Evolutionary conservation across 768 basidiomycete genomes (phyloP), one percentile per base, ranked within the genome.

Genomic region (Psilocybe sp.): DNA sequence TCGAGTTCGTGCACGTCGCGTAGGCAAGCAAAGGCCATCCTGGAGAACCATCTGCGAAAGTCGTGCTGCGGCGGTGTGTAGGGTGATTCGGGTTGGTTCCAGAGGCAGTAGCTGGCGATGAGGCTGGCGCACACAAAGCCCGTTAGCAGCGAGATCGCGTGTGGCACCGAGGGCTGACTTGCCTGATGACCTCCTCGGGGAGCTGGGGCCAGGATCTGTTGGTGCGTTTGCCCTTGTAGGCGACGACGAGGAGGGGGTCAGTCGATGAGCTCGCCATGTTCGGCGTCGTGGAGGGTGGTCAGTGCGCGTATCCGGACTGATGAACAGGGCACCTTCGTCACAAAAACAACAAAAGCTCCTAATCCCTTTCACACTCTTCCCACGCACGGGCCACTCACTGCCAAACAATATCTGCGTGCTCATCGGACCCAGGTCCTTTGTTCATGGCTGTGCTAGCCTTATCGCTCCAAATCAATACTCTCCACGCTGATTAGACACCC

Each of bases 1-100:
- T 87, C 84, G 16, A 87, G 61, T 10, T 81, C 77, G 18, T 69
- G 63, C 15, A 80, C 77, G 70, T 87, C 83, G 62, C 85, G 84
- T 56, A 88, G 64, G 40, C 75, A 71, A 10, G 75, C 73, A 63
- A 79, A 89, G 1, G 83, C 77, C 67, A 85, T 79, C 51, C 84
- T 71, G 9, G 75, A 73, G 39, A 79, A 77, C 86, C 85, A 88
- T 41, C 81, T 77, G 48, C 73, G 76, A 38, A 64, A 49, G n/a
- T 78, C 76, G 73, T 74, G 65, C 60, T 66, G 58, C 57, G 69
- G 67, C 2, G 85, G 85, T 55, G 69, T 74, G 56, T 80, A 78
- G 28, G 59, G 70, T 5, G 62, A 65, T 0, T 62, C 60, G 19
- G 78, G 66, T 55, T 62, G 67, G 62, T 75, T 79, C 72, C 65